Evolutionary conservation across 2,329 filamentous ascomycete genomes (phyloP), one percentile per base, ranked within the genome.

Genomic region (Colletotrichum sojae): DNA sequence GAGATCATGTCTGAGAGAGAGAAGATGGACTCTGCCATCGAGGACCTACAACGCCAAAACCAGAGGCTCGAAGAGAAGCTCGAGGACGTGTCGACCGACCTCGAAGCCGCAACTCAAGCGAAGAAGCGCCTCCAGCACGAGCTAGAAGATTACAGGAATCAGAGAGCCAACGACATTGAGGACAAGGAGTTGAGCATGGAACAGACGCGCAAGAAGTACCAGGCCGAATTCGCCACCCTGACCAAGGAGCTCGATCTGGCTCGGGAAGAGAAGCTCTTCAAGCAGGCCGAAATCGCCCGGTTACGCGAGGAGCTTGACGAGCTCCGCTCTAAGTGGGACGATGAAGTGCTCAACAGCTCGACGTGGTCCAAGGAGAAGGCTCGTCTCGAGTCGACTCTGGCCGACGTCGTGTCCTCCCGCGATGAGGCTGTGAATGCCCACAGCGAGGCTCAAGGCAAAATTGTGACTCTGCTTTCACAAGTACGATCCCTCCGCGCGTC

Each of bases 361-460:
- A 97, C 95, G 0, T 98, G 96, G 95, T 95, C 95, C 13, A 99
- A 99, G 83, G 95, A 99, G 83, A 98, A 98, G 85, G 89, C 94
- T 16, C 91, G 95, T 16, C 87, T 99, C 48, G 95, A 98, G 78
- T 90, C 94, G 69, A 97, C 94, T 5, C 86, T 99, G 63, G 91
- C 95, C 58, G 94, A 98, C 78, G 89, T 98, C 39, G 92, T 93
- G 12, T 91, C 93, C 56, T 97, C 94, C n/a, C 91, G 95, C 3
- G 95, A 99, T 73, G 96, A 99, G 79, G 95, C 96, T 10, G 92
- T 94, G 58, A 91, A 90, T 74, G 95, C 96, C 0, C 96, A 99
- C 80, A 97, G 96, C 76, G 95, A 98, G 73, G 95, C 95, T 2
- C 96, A 98, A 79, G 88, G 93, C 78, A 97, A 97, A 85, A 92